These are phyloP conservation scores for Amanita brunnescens DNA, from an alignment of 768 basidiomycete genomes.

Conservation along the genomic window DNA sequence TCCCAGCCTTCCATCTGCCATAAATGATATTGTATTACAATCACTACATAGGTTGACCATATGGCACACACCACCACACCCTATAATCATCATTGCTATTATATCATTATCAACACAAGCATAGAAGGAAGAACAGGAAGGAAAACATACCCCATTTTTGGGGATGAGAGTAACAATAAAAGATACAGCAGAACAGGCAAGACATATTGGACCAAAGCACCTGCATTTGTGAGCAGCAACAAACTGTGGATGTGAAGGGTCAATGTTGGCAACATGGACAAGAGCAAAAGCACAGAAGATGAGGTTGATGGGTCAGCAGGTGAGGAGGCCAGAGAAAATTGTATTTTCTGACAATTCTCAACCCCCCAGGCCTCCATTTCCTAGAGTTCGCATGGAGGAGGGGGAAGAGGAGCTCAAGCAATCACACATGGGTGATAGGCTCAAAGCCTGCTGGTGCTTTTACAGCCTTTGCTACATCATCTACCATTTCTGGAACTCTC, in stretches of 20 bases:
- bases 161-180: constrained; percentile 62
- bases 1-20: too few relatives aligned
- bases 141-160: constrained; percentile 78
- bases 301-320: constrained; percentile 27
- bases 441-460: constrained; percentile 17
- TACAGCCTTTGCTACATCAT: constrained; percentile 18
- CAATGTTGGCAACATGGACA: constrained; percentile 24
- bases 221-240: constrained; percentile 61
- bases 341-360: constrained; percentile 38
- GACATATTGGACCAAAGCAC: constrained; percentile 68
- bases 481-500: constrained; percentile 7
- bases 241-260: constrained; percentile 35
- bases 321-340: constrained; percentile 28
- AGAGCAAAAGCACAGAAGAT: constrained; percentile 24
- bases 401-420: constrained; percentile 33
- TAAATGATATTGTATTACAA: too few relatives aligned
- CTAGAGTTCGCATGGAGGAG: constrained; percentile 42
- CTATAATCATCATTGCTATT: too few relatives aligned
- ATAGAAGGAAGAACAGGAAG: constrained; percentile 53
- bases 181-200: constrained; percentile 28
- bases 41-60: too few relatives aligned
- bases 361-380: constrained; percentile 46
- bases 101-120: constrained; percentile 67
- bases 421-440: constrained; percentile 33
- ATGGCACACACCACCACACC: too few relatives aligned